Percentiles rank a stretch among this genome's conserved stretches.
These are phyloP conservation scores for Candida caryicola DNA, from an alignment of 805 yeast species.

Conservation along the genomic window DNA sequence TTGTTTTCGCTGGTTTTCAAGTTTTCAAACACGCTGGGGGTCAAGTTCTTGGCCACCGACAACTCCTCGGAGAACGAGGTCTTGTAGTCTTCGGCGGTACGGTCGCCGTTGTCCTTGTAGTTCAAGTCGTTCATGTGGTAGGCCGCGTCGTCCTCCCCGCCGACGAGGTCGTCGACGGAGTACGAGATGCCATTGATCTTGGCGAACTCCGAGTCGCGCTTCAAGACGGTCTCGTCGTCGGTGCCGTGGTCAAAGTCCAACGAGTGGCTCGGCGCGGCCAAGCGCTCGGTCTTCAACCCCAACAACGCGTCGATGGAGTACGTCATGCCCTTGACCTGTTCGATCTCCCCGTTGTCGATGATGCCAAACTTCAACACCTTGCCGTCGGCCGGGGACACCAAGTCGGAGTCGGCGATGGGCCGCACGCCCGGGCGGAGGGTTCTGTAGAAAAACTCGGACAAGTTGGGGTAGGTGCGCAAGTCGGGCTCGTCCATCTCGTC, in stretches of 20 bases:
- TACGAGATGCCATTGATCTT: conserved; percentile 69
- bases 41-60: conserved; percentile 41
- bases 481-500: conserved; percentile 87
- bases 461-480: conserved; percentile 67
- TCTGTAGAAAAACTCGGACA: conserved; percentile 90
- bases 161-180: conserved; percentile 65
- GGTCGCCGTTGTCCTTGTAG: conserved; percentile 68
- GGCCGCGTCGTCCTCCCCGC: conserved; percentile 44
- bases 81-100: conserved; percentile 38
- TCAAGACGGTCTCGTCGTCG: conserved; percentile 42
- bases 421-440: conserved; percentile 73
- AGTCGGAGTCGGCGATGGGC: conserved; percentile 61
- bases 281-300: conserved; percentile 52
- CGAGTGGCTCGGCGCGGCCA: conserved; percentile 56
- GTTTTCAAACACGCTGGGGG: conserved; percentile 30
- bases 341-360: conserved; percentile 80
- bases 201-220: conserved; percentile 73
- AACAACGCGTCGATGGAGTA: conserved; percentile 85
- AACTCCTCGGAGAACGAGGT: conserved; percentile 34
- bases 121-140: conserved; percentile 47
- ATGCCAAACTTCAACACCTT: conserved; percentile 80
- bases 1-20: conserved; percentile 40
- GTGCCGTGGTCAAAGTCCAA: conserved; percentile 44
- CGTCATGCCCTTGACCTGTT: conserved; percentile 95
- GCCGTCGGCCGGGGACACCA: conserved; percentile 94